Evolutionary conservation across 2,329 filamentous ascomycete genomes (phyloP).

Genomic region (Scytalidium sp.): DNA sequence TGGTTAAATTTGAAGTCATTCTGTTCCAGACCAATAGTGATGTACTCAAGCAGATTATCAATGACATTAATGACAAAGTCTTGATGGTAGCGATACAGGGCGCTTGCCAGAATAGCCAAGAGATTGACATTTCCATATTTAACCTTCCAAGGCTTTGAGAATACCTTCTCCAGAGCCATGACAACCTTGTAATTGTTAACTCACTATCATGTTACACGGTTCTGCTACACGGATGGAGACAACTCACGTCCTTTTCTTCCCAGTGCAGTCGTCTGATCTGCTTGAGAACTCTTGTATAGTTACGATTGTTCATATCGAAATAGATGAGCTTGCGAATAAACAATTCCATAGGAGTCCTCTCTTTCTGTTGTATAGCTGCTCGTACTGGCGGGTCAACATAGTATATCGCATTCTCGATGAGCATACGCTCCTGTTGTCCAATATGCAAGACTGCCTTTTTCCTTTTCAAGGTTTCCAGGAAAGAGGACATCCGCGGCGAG

Average conservation of each 20-base stretch:
- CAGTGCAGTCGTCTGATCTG: conserved; percentile 94
- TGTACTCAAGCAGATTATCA: conserved; percentile 85
- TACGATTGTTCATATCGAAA: conserved; percentile 88
- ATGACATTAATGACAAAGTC: conserved; percentile 89
- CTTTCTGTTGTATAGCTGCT: conserved; percentile 93
- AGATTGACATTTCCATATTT: conserved; percentile 97
- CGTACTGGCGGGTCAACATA: conserved; percentile 95
- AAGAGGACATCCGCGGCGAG: conserved; percentile 86
- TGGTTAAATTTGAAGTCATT: conserved; percentile 99
- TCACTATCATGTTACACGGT: too few relatives aligned
- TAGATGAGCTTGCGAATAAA: conserved; percentile 94
- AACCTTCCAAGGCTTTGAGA: conserved; percentile 94
- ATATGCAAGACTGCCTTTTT: conserved; percentile 97
- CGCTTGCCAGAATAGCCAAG: conserved; percentile 83
- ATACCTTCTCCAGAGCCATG: conserved; percentile 68
- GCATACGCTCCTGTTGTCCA: conserved; percentile 93
- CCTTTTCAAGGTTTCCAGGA: conserved; percentile 89
- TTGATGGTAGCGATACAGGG: conserved; percentile 87
- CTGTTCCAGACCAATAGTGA: conserved; percentile 83
- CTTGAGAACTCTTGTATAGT: conserved; percentile 89
- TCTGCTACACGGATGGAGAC: too few relatives aligned
- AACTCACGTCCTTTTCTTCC: conserved; percentile 81
- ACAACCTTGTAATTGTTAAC: conserved; percentile 21
- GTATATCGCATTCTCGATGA: conserved; percentile 97
- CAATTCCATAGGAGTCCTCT: conserved; percentile 87